Conservation (phyloP, 768 basidiomycete genomes). For the Leccinum obscurum region DNA sequence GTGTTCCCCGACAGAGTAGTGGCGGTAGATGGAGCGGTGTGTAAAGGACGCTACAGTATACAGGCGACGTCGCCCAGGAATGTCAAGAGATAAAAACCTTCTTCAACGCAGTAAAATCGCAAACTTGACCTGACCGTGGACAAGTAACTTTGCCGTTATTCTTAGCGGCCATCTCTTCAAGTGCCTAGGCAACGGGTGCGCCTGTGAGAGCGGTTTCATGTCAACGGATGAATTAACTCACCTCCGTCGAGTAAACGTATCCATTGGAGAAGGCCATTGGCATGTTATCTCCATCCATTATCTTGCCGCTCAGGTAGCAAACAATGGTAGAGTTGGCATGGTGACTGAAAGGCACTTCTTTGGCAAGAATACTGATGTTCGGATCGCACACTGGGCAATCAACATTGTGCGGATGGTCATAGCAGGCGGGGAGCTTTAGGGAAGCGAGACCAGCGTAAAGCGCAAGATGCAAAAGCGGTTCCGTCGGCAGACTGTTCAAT, state of each 20-base stretch:
- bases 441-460: conserved; percentile 91
- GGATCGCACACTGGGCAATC: conserved; percentile 92
- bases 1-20: conserved; percentile 10
- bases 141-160: conserved; percentile 82
- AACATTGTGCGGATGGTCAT: conserved; percentile 64
- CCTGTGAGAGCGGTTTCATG: conserved; percentile 14
- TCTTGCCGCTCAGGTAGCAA: conserved; percentile 85
- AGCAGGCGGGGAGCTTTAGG: conserved; percentile 87
- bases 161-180: conserved; percentile 84
- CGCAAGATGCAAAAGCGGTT: conserved; percentile 83
- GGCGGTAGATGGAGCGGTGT: neutral
- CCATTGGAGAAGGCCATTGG: conserved; percentile 92
- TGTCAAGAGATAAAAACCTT: conserved; percentile 92
- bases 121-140: conserved; percentile 68
- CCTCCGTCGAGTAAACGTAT: conserved; percentile 91
- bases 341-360: conserved; percentile 89
- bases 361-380: conserved; percentile 72
- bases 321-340: conserved; percentile 96
- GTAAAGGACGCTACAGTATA: neutral
- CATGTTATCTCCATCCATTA: conserved; percentile 94
- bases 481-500: conserved; percentile 83
- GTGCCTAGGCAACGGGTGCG: conserved; percentile 50
- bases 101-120: conserved; percentile 62
- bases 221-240: conserved; percentile 36
- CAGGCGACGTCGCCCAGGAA: neutral